phyloP scores from a whole-genome alignment of 169 alveolate genomes.

The Perkinsus chesapeaki region DNA sequence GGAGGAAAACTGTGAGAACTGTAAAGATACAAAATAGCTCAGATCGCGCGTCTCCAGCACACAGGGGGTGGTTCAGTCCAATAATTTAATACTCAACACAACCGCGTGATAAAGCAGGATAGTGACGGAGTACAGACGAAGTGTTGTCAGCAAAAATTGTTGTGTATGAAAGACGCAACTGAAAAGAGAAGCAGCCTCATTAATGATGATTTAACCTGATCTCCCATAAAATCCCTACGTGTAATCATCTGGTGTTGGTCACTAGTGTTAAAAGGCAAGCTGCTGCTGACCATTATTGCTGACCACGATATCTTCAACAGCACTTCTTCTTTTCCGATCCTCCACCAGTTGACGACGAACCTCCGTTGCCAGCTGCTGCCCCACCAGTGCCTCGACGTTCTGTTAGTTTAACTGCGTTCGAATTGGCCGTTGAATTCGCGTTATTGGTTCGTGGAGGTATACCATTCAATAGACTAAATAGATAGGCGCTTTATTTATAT shows the following conservation, averaged over 20 bases:
- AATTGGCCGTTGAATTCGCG: background rate
- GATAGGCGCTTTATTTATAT: no score
- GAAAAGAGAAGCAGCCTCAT: background rate
- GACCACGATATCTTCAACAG: background rate
- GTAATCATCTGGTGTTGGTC: background rate
- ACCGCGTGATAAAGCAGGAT: background rate
- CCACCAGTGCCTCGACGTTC: background rate
- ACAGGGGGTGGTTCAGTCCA: background rate
- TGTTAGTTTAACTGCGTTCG: background rate
- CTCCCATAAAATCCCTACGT: background rate
- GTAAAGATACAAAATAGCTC: background rate
- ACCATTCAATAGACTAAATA: background rate
- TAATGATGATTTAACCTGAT: background rate
- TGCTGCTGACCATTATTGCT: background rate
- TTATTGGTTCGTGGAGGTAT: background rate
- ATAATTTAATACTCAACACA: background rate
- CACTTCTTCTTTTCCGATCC: background rate
- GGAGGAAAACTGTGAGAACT: background rate
- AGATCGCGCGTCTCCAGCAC: background rate
- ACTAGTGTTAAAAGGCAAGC: no score
- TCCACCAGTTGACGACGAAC: background rate
- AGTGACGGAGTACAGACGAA: background rate
- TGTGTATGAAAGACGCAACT: background rate
- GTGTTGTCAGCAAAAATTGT: background rate
- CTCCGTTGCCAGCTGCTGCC: background rate